Base-by-base conservation (phyloP, 345 rosid species). In the Ailanthus altissimus region DNA sequence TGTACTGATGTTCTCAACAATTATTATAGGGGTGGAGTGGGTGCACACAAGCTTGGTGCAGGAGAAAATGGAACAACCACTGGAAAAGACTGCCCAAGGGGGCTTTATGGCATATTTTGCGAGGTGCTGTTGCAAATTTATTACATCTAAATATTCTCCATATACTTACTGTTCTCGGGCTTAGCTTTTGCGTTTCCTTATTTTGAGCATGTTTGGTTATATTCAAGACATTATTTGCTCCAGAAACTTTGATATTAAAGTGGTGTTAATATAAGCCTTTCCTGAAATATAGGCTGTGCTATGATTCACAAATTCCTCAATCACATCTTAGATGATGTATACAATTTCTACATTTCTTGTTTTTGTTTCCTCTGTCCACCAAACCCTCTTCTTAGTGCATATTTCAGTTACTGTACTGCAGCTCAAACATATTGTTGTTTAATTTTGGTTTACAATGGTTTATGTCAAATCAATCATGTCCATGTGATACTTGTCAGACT, bases 71-170 rank as follows among this genome's bases (percentile, higher is more conserved):
- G 99, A 78, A 88, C 97, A 28, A 80, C 89, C 80, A 89, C 90
- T n/a, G 99, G 99, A 65, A 92, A 89, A 77, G 90, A 95, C 77
- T 97, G 99, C 80, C 99, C 99, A 10, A 86, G 84, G 79, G 99
- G 98, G 77, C 93, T 94, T 67, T 90, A 88, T 69, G 99, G 99
- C 75, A 89, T 78, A 76, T 97, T 92, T 86, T 97, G 99, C 67
- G 74, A 86, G 96, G 99, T 97, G 78, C 21, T 58, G 56, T 61
- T 62, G 13, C 67, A 16, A 73, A 56, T 56, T 78, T 51, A 25
- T 49, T 43, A 46, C 67, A 58, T 59, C 32, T 49, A 38, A 36
- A 21, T 70, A 7, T 64, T 36, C 12, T 79, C 20, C 25, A 15
- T 28, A 10, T 43, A 26, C 25, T 2, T 28, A 1, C 3, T 51